phyloP scores from a whole-genome alignment of 805 yeast species.

The Starmerella etchellsii region DNA sequence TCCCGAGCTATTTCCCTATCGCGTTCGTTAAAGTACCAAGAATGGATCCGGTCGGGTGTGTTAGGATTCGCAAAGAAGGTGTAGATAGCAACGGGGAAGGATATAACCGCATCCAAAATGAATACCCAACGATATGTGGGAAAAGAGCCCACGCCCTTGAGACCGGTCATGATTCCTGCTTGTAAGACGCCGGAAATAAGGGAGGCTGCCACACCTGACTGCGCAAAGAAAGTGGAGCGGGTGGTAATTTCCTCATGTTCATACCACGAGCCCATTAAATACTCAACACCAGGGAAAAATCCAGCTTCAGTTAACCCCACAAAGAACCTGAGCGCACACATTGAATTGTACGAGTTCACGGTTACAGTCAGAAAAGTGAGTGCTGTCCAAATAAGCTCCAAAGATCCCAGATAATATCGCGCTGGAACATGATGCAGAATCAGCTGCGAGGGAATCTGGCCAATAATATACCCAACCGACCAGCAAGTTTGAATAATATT shows the following conservation, averaged over 20 bases:
- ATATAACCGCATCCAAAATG: constrained; percentile 34
- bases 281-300: constrained; percentile 26
- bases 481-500: constrained; percentile 35
- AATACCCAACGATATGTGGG: constrained; percentile 39
- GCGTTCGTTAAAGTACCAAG: constrained; percentile 33
- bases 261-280: constrained; percentile 26
- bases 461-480: constrained; percentile 41
- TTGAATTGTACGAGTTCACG: constrained; percentile 37
- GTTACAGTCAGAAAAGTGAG: constrained; percentile 30
- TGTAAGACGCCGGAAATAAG: constrained; percentile 51
- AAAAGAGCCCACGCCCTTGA: constrained; percentile 23
- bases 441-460: constrained; percentile 36
- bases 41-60: constrained; percentile 34
- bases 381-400: constrained; percentile 36
- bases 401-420: constrained; percentile 34
- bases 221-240: constrained; percentile 24
- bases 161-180: constrained; percentile 36
- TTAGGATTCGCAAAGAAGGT: constrained; percentile 36
- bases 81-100: constrained; percentile 35
- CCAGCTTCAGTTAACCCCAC: constrained; percentile 26
- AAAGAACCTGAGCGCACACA: constrained; percentile 26
- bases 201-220: constrained; percentile 25
- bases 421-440: constrained; percentile 33
- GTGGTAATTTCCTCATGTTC: constrained; percentile 24
- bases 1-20: constrained; percentile 34